Conservation (phyloP, 169 alveolate species). For the Eimeria tenella region DNA sequence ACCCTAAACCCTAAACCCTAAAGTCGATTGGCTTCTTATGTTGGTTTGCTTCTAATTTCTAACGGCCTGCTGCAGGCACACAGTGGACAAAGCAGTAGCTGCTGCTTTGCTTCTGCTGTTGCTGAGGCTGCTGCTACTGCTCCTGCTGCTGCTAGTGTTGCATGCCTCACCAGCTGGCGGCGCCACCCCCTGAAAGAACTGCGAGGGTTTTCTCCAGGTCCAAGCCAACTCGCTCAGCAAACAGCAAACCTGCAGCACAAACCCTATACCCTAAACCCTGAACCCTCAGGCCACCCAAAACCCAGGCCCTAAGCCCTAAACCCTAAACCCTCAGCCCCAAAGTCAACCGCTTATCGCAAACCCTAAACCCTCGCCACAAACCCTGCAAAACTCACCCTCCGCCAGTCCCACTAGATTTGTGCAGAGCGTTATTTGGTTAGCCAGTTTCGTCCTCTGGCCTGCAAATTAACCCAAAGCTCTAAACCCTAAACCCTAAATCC, state of each 20-base stretch:
- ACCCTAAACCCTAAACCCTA: not conserved
- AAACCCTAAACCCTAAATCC: not conserved
- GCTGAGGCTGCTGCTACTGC: not conserved
- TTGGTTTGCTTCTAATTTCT: too few species aligned
- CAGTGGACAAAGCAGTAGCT: not conserved
- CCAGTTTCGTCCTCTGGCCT: conserved; percentile 91
- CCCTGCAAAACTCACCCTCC: conserved; percentile 81
- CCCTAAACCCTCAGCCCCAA: not conserved
- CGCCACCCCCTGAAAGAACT: conserved; percentile 89
- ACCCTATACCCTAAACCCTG: conserved; percentile 18
- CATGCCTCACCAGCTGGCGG: conserved; percentile 83
- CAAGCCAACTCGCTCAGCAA: conserved; percentile 89
- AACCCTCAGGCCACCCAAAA: conserved; percentile 84
- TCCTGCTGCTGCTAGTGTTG: not conserved
- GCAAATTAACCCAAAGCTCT: not conserved
- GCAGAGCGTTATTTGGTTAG: conserved; percentile 89
- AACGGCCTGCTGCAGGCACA: not conserved
- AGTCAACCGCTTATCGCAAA: not conserved
- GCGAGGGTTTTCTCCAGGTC: conserved; percentile 84
- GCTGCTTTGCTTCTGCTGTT: not conserved
- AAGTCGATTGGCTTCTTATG: too few species aligned
- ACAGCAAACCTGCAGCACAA: conserved; percentile 80
- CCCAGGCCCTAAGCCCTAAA: conserved; percentile 19
- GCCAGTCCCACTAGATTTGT: conserved; percentile 88
- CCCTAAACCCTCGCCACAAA: conserved; percentile 15